A percentile compares a stretch with the other conserved stretches of the same genome.
Conservation (phyloP, 495 filamentous ascomycete species). For the Penicillium paradoxum region DNA sequence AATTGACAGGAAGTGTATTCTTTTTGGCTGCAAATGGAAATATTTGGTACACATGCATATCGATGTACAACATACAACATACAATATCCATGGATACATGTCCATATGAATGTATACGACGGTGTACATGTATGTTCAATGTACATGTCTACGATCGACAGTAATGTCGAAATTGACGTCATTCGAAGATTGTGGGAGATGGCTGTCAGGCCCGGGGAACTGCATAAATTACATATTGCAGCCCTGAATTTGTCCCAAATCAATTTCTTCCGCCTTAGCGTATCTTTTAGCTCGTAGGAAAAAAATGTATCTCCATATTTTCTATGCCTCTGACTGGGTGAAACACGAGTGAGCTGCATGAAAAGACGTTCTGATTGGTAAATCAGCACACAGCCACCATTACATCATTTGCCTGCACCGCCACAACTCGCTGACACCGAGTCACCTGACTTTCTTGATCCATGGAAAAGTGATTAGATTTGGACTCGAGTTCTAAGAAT, state of each 20-base stretch:
- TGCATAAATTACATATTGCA: background rate
- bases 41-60: background rate
- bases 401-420: constrained; percentile 17
- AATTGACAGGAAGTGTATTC: constrained; percentile 5
- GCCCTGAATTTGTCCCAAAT: background rate
- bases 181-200: background rate
- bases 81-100: too few relatives aligned
- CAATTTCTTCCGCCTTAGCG: background rate
- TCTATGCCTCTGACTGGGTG: background rate
- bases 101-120: too few relatives aligned
- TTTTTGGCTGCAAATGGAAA: background rate
- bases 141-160: too few relatives aligned
- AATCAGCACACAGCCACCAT: constrained; percentile 14
- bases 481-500: constrained; percentile 20
- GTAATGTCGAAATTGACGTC: background rate
- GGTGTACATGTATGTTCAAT: too few relatives aligned
- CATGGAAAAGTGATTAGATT: constrained; percentile 16
- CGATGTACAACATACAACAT: background rate
- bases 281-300: background rate
- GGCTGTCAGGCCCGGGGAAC: background rate
- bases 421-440: constrained; percentile 3
- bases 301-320: background rate
- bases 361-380: background rate
- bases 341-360: background rate
- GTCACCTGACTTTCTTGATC: constrained; percentile 17